Conservation (phyloP, 2,329 filamentous ascomycete genomes). For the Tolypocladium inflatum region DNA sequence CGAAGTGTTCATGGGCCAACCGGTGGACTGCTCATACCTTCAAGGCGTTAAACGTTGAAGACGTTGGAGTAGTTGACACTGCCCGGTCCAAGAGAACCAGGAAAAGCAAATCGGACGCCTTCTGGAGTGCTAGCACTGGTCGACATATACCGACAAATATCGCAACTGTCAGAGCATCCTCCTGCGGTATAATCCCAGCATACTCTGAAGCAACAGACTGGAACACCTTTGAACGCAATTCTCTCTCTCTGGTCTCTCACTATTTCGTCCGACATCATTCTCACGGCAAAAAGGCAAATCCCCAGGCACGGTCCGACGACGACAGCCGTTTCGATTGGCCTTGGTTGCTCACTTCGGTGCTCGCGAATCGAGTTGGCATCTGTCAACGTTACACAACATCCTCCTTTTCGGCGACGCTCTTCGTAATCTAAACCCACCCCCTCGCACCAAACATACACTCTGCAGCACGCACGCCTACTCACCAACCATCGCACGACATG, state of each 20-base stretch:
- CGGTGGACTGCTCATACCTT: neutral
- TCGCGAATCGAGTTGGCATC: neutral
- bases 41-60: neutral
- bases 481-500: conserved; percentile 11
- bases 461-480: neutral
- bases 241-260: neutral
- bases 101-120: neutral
- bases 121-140: neutral
- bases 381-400: conserved; percentile 3
- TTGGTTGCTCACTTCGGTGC: neutral
- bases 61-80: neutral
- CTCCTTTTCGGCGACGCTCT: neutral
- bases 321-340: neutral
- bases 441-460: neutral
- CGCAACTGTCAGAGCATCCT: neutral
- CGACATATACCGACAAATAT: neutral
- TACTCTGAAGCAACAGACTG: neutral
- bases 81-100: neutral
- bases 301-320: neutral
- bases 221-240: neutral
- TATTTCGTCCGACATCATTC: neutral
- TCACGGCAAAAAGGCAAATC: neutral
- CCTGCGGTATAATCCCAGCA: neutral
- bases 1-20: neutral
- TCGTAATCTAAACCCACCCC: neutral